A percentile compares a stretch with the other conserved stretches of the same genome.
These are phyloP conservation scores for Cladosporium sp. DNA, from an alignment of 2,329 filamentous ascomycete genomes.

Conservation along the genomic window DNA sequence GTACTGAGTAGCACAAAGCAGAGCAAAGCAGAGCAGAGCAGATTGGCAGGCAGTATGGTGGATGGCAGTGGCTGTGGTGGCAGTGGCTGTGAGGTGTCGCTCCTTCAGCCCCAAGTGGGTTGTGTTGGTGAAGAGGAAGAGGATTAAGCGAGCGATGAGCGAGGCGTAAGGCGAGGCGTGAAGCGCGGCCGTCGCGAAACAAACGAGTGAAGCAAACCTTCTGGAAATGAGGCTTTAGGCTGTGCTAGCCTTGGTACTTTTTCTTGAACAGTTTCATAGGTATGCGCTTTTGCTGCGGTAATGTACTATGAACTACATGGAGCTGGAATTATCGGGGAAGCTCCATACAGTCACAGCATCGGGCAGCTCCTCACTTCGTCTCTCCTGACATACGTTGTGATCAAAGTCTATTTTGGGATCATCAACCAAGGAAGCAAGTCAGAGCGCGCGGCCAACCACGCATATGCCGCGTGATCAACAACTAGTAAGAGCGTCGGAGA, in stretches of 20 bases:
- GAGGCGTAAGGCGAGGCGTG: not conserved
- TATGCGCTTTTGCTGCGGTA: not conserved
- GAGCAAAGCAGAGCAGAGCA: not conserved
- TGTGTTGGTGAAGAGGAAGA: not conserved
- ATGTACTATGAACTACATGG: not conserved
- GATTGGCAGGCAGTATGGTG: not conserved
- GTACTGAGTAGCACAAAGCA: not conserved
- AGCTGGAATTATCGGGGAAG: not conserved
- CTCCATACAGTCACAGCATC: not conserved
- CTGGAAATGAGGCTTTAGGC: slow-evolving; percentile 10
- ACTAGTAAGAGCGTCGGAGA: not conserved
- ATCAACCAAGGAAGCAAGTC: not conserved
- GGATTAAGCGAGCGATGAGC: not conserved
- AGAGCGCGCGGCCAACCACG: not conserved
- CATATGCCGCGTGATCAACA: not conserved
- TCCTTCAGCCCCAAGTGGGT: not conserved
- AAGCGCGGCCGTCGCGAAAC: not conserved
- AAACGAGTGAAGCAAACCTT: slow-evolving; percentile 17
- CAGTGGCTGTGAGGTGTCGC: not conserved
- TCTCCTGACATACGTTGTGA: not conserved
- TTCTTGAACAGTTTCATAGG: not conserved
- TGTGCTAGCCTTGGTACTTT: not conserved
- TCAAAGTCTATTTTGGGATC: not conserved
- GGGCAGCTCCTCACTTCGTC: not conserved
- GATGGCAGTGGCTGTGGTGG: not conserved